These are phyloP conservation scores for Ophiosphaerella narmari DNA, from an alignment of 2,329 filamentous ascomycete genomes.

Conservation along the genomic window DNA sequence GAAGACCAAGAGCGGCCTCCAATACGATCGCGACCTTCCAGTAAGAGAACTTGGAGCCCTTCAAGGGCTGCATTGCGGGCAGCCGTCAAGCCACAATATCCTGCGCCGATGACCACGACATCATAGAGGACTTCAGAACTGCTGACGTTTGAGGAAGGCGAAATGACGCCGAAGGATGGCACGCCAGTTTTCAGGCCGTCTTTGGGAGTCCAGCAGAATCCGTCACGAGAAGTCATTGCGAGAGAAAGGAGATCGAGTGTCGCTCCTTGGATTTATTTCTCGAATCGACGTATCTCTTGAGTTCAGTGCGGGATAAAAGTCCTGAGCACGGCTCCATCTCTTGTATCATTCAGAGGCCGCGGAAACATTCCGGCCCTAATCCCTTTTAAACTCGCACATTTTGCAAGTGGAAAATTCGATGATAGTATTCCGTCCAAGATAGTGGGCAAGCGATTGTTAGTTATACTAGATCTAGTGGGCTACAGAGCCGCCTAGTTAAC, in stretches of 20 bases:
- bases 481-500: too few species aligned
- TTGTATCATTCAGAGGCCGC: too few species aligned
- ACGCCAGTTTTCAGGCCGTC: conserved; percentile 34
- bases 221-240: conserved; percentile 30
- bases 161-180: conserved; percentile 23
- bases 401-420: too few species aligned
- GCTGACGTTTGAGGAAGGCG: conserved; percentile 17
- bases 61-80: conserved; percentile 25
- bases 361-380: too few species aligned
- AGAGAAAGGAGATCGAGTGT: not conserved
- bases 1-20: conserved; percentile 51
- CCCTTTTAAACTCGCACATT: too few species aligned
- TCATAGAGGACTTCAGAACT: conserved; percentile 20
- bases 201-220: conserved; percentile 31
- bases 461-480: too few species aligned
- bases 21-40: conserved; percentile 51
- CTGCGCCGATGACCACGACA: conserved; percentile 29
- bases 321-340: too few species aligned
- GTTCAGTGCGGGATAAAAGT: too few species aligned
- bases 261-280: too few species aligned
- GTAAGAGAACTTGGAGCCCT: conserved; percentile 34
- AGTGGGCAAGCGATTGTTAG: too few species aligned
- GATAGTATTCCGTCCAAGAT: too few species aligned
- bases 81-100: conserved; percentile 31
- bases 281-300: too few species aligned